Base-by-base conservation (phyloP, 2,329 filamentous ascomycete genomes). In the Aspergillus oerlinghausenensis region DNA sequence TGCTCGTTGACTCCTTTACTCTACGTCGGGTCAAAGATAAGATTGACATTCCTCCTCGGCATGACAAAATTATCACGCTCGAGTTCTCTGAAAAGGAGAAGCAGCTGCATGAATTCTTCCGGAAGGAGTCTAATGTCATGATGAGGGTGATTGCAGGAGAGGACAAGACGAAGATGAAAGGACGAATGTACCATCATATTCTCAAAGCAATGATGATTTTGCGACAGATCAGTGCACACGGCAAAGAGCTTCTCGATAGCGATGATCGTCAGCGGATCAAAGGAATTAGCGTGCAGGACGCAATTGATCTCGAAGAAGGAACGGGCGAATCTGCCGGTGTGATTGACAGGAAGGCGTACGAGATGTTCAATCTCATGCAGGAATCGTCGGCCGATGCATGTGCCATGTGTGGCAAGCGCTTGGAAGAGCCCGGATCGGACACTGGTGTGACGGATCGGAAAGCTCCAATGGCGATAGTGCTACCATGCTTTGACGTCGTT, bases 1-100 rank as follows among this genome's bases (percentile, higher is more conserved):
- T 97, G 10, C 83, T 99, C 0, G 92, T 99, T 8, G 90, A 96
- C 69, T 94, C 90, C n/a, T 89, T 99, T 63, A 97, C 94, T 0
- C 80, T 99, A 9, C 88, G 94, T 26, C 89, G 94, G 23, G 80
- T 94, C 35, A 97, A 97, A 73, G 91, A 97, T 72, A 92, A 88
- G 73, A 92, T 97, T 58, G 82, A 95, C 65, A 79, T 99, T 2
- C 90, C 91, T 1, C 80, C 82, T 23, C 85, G 91, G 19, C 80
- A 83, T 10, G 93, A 97, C 67, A 77, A 87, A 10, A 82, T 92
- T 9, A 79, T 93, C 5, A 83, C 79, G 59, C 84, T 99, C 4
- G 79, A 88, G 1, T 97, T 97, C 69, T 87, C 84, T 8, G 78
- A 82, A 2, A 83, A 89, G 14, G 94, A 99, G 75, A 83, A 82